Conservation (phyloP, 441 rosid genomes). For the Gossypium schwendimanii region DNA sequence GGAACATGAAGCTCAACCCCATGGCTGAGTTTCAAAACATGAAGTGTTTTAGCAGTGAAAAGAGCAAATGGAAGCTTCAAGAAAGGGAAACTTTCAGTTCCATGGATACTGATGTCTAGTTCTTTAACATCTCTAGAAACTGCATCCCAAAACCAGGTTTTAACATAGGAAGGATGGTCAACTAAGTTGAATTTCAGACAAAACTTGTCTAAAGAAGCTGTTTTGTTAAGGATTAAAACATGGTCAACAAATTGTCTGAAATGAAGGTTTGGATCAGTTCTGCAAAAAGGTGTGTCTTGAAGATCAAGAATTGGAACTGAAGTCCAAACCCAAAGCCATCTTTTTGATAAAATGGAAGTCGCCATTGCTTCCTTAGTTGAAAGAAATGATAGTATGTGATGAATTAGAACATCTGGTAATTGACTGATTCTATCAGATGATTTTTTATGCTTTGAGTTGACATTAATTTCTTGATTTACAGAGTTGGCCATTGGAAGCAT, state of each 20-base stretch:
- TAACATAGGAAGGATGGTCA: background rate
- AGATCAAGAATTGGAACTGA: conserved; percentile 4
- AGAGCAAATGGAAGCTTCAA: background rate
- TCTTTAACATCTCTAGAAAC: background rate
- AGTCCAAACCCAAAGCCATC: conserved; percentile 3
- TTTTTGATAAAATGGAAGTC: conserved; percentile 7
- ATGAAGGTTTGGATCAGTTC: background rate
- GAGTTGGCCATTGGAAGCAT: background rate
- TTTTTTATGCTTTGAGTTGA: background rate
- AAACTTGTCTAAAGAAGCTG: background rate
- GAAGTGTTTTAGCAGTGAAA: background rate
- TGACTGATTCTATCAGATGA: background rate
- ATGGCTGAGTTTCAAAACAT: background rate
- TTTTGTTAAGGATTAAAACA: background rate
- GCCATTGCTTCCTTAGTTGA: conserved; percentile 3
- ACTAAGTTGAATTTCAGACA: background rate
- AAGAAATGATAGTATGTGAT: conserved; percentile 5
- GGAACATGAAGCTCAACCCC: conserved; percentile 8
- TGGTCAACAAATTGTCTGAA: background rate
- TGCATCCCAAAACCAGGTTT: background rate
- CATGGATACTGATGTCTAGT: background rate
- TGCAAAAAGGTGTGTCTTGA: background rate
- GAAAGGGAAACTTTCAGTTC: background rate
- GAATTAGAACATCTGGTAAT: conserved; percentile 5
- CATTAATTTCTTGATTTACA: background rate